Base-by-base conservation (phyloP, 192 early-diverging fungal species). In the Thamnidium elegans region DNA sequence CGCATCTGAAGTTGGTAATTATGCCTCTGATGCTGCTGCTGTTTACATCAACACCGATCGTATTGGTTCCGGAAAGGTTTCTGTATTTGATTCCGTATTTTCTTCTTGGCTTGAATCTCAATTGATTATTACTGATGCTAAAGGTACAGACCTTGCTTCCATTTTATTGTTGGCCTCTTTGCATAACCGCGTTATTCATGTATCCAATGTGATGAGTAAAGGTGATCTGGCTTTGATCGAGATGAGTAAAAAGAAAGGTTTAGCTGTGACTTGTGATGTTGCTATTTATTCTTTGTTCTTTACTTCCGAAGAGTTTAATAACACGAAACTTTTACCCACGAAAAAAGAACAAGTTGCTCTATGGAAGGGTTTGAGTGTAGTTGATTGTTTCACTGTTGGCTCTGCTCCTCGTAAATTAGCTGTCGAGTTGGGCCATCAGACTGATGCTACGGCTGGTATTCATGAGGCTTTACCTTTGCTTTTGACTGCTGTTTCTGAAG, bases 321-420 rank as follows among this genome's bases (percentile, higher is more conserved):
- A 76, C 31, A 77, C 72, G 20, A 63, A 70, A 26, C 44, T 81
- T 17, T 62, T 85, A 45, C 81, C 83, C 23, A 79, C 66, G 48
- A 70, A 79, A 44, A 67, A 62, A 0, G 89, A 94, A 47, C 87
- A 91, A 62, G 76, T 80, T n/a, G 80, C 87, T 19, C 73, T 99
- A 62, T 97, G 94, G 95, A 82, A 77, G 55, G 86, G 90, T 43
- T 66, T 95, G 58, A 66, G 86, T 7, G 72, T 76, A 52, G 92
- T 99, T 66, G 97, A 99, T 76, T 96, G 94, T 73, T 94, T 99
- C 84, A 83, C 89, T 31, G 81, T 94, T 15, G 93, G 94, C 15
- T 52, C 78, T n/a, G 48, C 86, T 17, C 92, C 93, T 13, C 81
- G 81, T 62, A 72, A 73, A 50, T 71, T 90, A 34, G 85, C 84